These are phyloP conservation scores for Leersia perrieri DNA, from an alignment of 176 grass and related monocot genomes.

Conservation along the genomic window DNA sequence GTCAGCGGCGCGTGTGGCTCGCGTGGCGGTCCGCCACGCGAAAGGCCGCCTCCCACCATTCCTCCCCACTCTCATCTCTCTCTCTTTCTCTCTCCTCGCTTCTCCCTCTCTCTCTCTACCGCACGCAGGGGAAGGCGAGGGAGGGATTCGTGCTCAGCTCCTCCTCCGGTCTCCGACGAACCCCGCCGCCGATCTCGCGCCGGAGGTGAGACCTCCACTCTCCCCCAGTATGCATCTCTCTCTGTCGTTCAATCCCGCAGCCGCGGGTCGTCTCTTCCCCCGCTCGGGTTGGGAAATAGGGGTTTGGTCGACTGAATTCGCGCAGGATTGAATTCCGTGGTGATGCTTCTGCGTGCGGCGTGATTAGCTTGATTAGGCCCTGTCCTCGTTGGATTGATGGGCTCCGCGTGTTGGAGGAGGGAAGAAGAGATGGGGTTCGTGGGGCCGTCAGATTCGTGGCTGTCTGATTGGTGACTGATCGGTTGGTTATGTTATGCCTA, in stretches of 20 bases:
- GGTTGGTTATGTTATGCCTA: background rate
- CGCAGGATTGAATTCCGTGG: background rate
- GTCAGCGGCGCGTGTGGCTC: background rate
- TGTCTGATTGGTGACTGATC: background rate
- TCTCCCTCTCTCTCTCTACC: background rate
- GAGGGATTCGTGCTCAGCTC: constrained; percentile 5
- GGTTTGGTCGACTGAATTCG: constrained; percentile 7
- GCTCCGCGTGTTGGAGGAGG: background rate
- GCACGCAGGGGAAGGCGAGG: background rate
- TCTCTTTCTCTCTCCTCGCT: background rate
- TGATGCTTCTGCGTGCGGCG: background rate
- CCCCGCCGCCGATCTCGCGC: background rate
- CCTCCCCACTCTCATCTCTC: background rate
- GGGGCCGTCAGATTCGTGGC: background rate
- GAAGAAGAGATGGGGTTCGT: background rate
- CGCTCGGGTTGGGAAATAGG: background rate
- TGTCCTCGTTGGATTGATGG: background rate
- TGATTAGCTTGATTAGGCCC: background rate
- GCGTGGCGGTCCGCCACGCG: constrained; percentile 19
- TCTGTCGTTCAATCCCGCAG: background rate
- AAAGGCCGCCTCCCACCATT: constrained; percentile 12
- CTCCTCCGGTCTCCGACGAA: background rate
- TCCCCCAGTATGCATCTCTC: background rate
- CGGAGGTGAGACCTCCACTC: background rate
- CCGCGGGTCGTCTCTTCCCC: background rate